Evolutionary conservation across 768 basidiomycete species (phyloP), one percentile per base, ranked within the genome.

Genomic region (Trametes cinnabarina): DNA sequence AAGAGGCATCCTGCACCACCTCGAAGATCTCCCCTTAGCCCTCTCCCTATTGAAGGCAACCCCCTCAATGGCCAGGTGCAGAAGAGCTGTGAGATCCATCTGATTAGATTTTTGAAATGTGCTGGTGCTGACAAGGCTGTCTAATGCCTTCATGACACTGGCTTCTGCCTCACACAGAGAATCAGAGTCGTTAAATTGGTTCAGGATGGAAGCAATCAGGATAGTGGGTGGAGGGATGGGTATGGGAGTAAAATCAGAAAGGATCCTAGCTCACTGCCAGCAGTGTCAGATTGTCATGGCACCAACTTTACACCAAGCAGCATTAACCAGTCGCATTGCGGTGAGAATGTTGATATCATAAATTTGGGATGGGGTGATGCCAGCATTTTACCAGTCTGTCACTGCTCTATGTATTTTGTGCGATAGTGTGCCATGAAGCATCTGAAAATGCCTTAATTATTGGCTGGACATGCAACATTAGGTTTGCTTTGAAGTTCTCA

Each of bases 381-480:
- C 50, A 10, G 14, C n/a, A 9, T 57, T 50, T 32, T 57, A 44
- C 20, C 46, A 42, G n/a, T 52, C 35, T 14, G 61, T 47, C 0
- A 57, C 11, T 63, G 57, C 3, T 34, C 10, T 53, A 68, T 69
- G 49, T 73, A 74, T 3, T 42, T 52, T 3, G 44, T 30, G 3
- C 64, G 58, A 52, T 77, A 77, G 32, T 69, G 61, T 0, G 74
- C 74, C 63, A 75, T 77, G 64, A 74, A 69, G 47, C 66, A 69
- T 0, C 69, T 55, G 51, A 76, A 75, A 35, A 73, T 71, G 15
- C 74, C 74, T 11, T 68, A 68, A 63, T 76, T 73, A 30, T 62
- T 55, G 4, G 75, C 54, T 78, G 76, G 30, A 78, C 65, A 64
- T 63, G 70, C 3, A 74, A 58, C 1, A 71, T 78, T 46, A 77